These are phyloP conservation scores for Salix caprea DNA, from an alignment of 345 rosid genomes.

Conservation along the genomic window DNA sequence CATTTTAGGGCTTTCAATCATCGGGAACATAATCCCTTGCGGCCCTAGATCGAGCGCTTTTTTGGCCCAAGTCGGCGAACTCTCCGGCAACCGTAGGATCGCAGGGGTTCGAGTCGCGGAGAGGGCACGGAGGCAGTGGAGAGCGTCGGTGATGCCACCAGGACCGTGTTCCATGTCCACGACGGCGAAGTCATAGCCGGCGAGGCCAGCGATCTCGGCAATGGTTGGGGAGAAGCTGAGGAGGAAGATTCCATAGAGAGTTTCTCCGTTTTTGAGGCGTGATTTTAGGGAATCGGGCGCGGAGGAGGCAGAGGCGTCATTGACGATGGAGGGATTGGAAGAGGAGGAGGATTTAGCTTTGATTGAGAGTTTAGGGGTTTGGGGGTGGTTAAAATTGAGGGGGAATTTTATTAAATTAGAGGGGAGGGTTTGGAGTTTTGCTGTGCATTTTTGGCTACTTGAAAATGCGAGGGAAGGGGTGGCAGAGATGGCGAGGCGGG, in stretches of 20 bases:
- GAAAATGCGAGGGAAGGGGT: not conserved
- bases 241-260: constrained; percentile 77
- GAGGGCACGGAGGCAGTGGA: constrained; percentile 64
- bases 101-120: constrained; percentile 53
- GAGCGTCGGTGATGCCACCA: constrained; percentile 72
- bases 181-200: constrained; percentile 87
- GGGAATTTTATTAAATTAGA: not conserved
- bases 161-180: constrained; percentile 97
- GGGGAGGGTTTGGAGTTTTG: constrained; percentile 9
- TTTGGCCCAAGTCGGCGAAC: constrained; percentile 67
- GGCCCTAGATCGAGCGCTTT: constrained; percentile 93
- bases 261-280: constrained; percentile 69
- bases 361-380: constrained; percentile 23
- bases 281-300: constrained; percentile 48
- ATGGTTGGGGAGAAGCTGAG: constrained; percentile 86
- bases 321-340: constrained; percentile 19
- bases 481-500: not conserved
- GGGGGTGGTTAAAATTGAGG: constrained; percentile 20
- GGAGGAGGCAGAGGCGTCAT: constrained; percentile 2
- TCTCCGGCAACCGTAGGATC: constrained; percentile 77
- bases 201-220: constrained; percentile 76
- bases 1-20: constrained; percentile 59
- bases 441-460: not conserved
- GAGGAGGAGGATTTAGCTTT: constrained; percentile 25
- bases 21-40: constrained; percentile 87